A percentile compares a stretch with the other conserved stretches of the same genome.
Conservation (phyloP, 805 yeast species). For the Wickerhamiella spandovensis region DNA sequence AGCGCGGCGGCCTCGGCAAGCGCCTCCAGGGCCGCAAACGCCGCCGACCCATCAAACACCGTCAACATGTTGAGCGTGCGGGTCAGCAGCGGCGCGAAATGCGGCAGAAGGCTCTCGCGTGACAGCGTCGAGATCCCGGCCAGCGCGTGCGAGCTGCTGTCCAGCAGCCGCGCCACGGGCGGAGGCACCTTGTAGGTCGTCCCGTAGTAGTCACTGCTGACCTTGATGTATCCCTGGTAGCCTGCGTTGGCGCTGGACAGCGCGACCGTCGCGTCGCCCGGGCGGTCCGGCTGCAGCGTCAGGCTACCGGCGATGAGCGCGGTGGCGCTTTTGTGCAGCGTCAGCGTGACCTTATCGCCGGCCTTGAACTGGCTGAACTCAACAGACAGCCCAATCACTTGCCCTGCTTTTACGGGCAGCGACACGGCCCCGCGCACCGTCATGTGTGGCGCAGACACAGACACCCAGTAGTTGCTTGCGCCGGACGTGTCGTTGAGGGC, state of each 20-base stretch:
- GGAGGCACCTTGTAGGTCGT: background rate
- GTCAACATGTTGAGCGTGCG: background rate
- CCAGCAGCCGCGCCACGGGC: background rate
- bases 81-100: background rate
- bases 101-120: background rate
- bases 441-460: background rate
- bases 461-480: background rate
- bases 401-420: background rate
- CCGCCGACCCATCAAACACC: background rate
- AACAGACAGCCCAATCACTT: background rate
- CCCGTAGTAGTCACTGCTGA: background rate
- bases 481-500: background rate
- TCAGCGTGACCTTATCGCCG: background rate
- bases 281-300: background rate
- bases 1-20: background rate
- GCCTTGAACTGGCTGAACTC: background rate
- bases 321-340: background rate
- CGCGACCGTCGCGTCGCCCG: background rate
- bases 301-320: background rate
- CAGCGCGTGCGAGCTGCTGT: background rate
- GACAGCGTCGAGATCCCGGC: background rate
- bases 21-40: background rate
- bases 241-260: background rate
- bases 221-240: background rate
- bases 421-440: background rate